Base-by-base conservation (phyloP, 768 basidiomycete species). In the Mycena rosella region DNA sequence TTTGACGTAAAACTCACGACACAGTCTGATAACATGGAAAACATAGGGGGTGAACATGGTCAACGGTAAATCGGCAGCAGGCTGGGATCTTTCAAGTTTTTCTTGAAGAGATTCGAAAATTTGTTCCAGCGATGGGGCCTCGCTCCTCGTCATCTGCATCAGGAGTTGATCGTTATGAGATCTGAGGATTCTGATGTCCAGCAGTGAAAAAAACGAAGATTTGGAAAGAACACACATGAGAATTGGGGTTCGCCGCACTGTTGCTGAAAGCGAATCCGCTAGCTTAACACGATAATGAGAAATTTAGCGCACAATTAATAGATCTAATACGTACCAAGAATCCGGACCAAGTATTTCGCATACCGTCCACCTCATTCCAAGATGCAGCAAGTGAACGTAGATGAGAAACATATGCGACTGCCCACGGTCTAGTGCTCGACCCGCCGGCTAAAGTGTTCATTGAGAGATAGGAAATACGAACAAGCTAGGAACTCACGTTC, bases 1-100 rank as follows among this genome's bases (percentile, higher is more conserved):
- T 11, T 67, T 60, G 11, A 64, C 58, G 40, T 67, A 47, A 10
- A 71, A 53, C 18, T 71, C 69, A 22, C 69, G 69, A 27, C 51
- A 29, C 22, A 67, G 63, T 11, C 40, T 22, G 17, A 22, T 52
- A 14, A 62, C 40, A 52, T 65, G 68, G 27, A 57, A 69, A 15
- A n/a, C n/a, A n/a, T n/a, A n/a, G n/a, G n/a, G n/a, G n/a, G n/a
- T n/a, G n/a, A n/a, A n/a, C n/a, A n/a, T n/a, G n/a, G n/a, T n/a
- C n/a, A n/a, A n/a, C n/a, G n/a, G n/a, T n/a, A n/a, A n/a, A n/a
- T n/a, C n/a, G n/a, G n/a, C n/a, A n/a, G n/a, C n/a, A n/a, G n/a
- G 30, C n/a, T 53, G 63, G 2, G 55, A 47, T 2, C 51, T 7
- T 32, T 42, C 32, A 5, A 18, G 20, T 29, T 42, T 38, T 18